Evolutionary conservation across 1,284 basidiomycete species (phyloP).

Genomic region (Malassezia brasiliensis): DNA sequence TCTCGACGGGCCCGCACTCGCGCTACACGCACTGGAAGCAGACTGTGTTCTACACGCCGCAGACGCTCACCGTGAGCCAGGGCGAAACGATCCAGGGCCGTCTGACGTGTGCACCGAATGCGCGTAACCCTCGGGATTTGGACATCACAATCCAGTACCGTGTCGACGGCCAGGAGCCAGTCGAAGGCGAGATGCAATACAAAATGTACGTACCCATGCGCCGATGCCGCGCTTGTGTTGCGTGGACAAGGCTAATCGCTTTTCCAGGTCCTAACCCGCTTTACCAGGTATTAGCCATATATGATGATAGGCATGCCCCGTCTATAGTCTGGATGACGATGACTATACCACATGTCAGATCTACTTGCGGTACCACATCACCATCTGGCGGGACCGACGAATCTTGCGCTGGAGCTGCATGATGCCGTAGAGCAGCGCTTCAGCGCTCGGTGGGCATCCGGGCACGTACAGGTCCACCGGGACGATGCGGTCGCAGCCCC

Average conservation of each 20-base stretch:
- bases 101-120: slow-evolving; percentile 38
- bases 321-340: background rate
- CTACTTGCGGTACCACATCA: slow-evolving; percentile 64
- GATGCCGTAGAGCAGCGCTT: slow-evolving; percentile 62
- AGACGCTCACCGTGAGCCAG: slow-evolving; percentile 35
- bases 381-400: slow-evolving; percentile 75
- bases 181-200: slow-evolving; percentile 36
- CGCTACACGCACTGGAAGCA: slow-evolving; percentile 49
- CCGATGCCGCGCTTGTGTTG: background rate
- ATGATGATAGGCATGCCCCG: background rate
- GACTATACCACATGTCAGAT: background rate
- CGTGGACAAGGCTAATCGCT: slow-evolving; percentile 1
- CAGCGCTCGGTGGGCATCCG: slow-evolving; percentile 77
- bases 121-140: slow-evolving; percentile 42
- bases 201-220: slow-evolving; percentile 34
- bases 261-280: slow-evolving; percentile 11
- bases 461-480: slow-evolving; percentile 81
- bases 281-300: background rate
- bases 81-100: slow-evolving; percentile 38
- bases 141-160: slow-evolving; percentile 42
- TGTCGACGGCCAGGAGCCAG: slow-evolving; percentile 24
- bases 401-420: slow-evolving; percentile 95
- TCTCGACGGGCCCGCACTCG: slow-evolving; percentile 45
- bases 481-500: slow-evolving; percentile 98
- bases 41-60: slow-evolving; percentile 47